Evolutionary conservation across 768 basidiomycete genomes (phyloP), one percentile per base, ranked within the genome.

Genomic region (Termitomyces sp.): DNA sequence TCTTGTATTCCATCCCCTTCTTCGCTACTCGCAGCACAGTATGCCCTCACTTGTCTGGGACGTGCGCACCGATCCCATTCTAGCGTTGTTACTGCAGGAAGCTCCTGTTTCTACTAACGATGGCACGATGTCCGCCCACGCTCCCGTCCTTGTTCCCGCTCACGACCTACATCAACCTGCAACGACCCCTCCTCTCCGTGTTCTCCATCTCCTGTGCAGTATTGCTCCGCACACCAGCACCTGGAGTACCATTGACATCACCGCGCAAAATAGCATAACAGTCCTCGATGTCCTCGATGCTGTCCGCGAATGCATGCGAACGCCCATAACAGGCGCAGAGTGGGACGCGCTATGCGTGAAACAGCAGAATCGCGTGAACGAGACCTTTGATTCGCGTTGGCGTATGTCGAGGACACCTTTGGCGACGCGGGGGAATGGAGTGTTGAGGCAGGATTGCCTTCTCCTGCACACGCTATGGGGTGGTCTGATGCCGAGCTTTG

Each of bases 391-490:
- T 42, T 61, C 67, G 22, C 80, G 84, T 15, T 83, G 81, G 72
- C 68, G 65, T 22, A 64, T 67, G 9, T 72, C 80, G 3, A 60
- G 60, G 5, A 60, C 78, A 55, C 75, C 76, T 28, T 62, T 64
- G 18, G 66, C 55, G 51, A 69, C 72, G 22, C 75, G 74, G 24
- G 64, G 66, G 13, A 66, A 68, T 5, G 83, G 83, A 5, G 69
- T 83, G 1, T 66, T 76, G 61, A 73, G 82, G 31, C 69, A 77
- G 28, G 84, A 86, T 56, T 81, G 73, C 62, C 59, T 86, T 28
- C 71, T 81, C 37, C 68, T 70, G 51, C 80, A 80, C 51, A 78
- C 76, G 15, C 55, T 72, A 50, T 85, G 85, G 56, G 81, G 75
- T 7, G 84, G 84, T n/a, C 66, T 85, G 52, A 74, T 80, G 9